Evolutionary conservation across 2,329 filamentous ascomycete species (phyloP).

Genomic region (Cyphellophora europaea): DNA sequence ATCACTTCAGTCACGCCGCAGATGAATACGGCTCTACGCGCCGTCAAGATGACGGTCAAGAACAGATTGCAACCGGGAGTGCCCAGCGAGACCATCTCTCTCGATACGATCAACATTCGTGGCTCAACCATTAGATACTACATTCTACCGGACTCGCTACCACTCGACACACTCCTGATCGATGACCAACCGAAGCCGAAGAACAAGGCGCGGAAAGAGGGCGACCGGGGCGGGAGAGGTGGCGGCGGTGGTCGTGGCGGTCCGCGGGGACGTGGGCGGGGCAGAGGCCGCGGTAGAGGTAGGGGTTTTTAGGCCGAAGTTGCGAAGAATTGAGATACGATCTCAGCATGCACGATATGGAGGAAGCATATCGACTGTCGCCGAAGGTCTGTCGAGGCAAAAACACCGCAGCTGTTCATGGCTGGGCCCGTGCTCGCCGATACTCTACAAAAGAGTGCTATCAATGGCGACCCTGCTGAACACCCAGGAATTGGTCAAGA

Average conservation of each 20-base stretch:
- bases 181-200: constrained; percentile 97
- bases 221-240: constrained; percentile 39
- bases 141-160: constrained; percentile 90
- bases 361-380: too few relatives aligned
- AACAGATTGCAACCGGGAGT: constrained; percentile 44
- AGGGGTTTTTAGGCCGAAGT: constrained; percentile 27
- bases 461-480: too few relatives aligned
- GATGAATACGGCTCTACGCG: constrained; percentile 95
- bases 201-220: constrained; percentile 98
- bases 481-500: too few relatives aligned
- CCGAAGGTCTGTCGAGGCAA: too few relatives aligned
- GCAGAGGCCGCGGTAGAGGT: constrained; percentile 43
- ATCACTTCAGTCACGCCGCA: constrained; percentile 94
- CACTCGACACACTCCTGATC: constrained; percentile 87
- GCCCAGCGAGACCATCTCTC: constrained; percentile 59
- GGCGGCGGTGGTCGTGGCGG: constrained; percentile 35
- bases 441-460: too few relatives aligned
- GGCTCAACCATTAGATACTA: constrained; percentile 94
- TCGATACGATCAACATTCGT: constrained; percentile 94
- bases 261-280: constrained; percentile 40
- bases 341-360: too few relatives aligned
- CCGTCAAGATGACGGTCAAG: constrained; percentile 91
- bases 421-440: too few relatives aligned
- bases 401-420: too few relatives aligned
- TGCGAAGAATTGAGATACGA: not conserved